Evolutionary conservation across 2,329 filamentous ascomycete species (phyloP), one percentile per base, ranked within the genome.

Genomic region (Dothistroma septosporum): DNA sequence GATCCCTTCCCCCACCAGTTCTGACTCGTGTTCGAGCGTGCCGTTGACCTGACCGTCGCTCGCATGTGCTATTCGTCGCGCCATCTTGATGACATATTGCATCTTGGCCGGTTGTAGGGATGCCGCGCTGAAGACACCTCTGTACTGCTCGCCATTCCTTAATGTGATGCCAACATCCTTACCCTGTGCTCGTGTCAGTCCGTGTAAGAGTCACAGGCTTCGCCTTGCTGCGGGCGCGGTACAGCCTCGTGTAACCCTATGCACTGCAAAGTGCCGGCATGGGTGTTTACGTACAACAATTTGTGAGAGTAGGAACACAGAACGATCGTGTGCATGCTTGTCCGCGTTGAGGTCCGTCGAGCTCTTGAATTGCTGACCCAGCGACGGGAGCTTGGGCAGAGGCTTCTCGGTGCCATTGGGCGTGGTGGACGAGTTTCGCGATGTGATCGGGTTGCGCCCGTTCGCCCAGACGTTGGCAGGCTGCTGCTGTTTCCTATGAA

Each of bases 71-170:
- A 78, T 72, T 64, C 80, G 81, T 71, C 83, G 84, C 33, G 85
- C 83, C 86, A 89, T 89, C 74, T 88, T 89, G 67, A 88, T 77
- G 31, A 82, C 75, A 68, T 87, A 83, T 19, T 80, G 79, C 53
- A 81, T 76, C 64, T 84, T 81, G 63, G 73, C 77, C 4, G 79
- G 14, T 57, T 84, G 82, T 28, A 83, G 72, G 9, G 78, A 78
- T 12, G 80, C 81, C 49, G 82, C 82, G 46, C 83, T 85, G 68
- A 87, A 83, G 37, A 87, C 81, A 59, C 85, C 86, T 9, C 78
- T 80, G 70, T 82, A 87, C 58, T 80, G 81, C 53, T 87, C 85
- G 67, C 85, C 85, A 68, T 78, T 83, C 68, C 83, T 85, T 16
- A 84, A 78, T 10, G 82, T 85, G 62, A 88, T 74, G 14, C 78